A percentile compares a stretch with the other conserved stretches of the same genome.
phyloP scores from a whole-genome alignment of 2,329 filamentous ascomycete species.

The Pseudopyrenochaeta lycopersici region DNA sequence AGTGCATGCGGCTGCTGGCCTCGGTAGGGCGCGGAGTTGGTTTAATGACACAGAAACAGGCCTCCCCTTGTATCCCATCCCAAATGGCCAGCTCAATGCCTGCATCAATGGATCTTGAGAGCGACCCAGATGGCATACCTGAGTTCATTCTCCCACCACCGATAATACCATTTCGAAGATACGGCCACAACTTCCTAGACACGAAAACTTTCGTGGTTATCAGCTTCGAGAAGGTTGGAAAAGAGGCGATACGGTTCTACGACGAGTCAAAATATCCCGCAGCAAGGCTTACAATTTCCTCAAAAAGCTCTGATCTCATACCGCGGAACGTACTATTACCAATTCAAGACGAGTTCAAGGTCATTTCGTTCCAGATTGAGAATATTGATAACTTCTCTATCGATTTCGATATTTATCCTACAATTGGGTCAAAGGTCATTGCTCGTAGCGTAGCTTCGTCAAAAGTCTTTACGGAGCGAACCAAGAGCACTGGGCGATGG shows the following conservation, averaged over 20 bases:
- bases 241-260: constrained; percentile 89
- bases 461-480: constrained; percentile 79
- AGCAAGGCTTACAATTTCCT: constrained; percentile 92
- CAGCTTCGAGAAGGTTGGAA: constrained; percentile 79
- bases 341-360: constrained; percentile 93
- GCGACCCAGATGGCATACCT: constrained; percentile 89
- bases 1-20: constrained; percentile 89
- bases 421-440: constrained; percentile 96
- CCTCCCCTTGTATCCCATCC: constrained; percentile 54
- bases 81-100: constrained; percentile 49
- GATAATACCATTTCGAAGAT: constrained; percentile 92
- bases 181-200: constrained; percentile 98
- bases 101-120: constrained; percentile 64
- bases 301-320: constrained; percentile 93
- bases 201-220: constrained; percentile 97
- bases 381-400: constrained; percentile 91
- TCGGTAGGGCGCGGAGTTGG: constrained; percentile 55
- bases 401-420: constrained; percentile 97
- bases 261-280: constrained; percentile 97
- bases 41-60: constrained; percentile 42
- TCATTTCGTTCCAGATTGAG: constrained; percentile 95
- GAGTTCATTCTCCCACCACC: constrained; percentile 91
- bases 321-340: constrained; percentile 95
- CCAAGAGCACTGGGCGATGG: constrained; percentile 80
- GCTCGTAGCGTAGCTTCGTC: constrained; percentile 93